Base-by-base conservation (phyloP, 2,329 filamentous ascomycete species). In the Neofusicoccum sp. region DNA sequence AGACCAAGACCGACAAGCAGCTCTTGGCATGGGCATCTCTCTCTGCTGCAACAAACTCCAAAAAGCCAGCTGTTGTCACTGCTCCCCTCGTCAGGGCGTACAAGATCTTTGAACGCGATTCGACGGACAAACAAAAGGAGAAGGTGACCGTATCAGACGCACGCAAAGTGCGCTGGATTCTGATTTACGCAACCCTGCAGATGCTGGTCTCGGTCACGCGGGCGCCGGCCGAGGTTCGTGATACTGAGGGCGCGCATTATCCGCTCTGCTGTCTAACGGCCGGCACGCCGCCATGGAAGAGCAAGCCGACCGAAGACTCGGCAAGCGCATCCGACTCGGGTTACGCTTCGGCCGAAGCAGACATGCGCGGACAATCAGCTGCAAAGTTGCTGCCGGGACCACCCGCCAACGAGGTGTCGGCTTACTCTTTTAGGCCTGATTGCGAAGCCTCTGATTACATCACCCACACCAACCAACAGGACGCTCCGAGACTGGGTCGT, bases 81-180 rank as follows among this genome's bases (percentile, higher is more conserved):
- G 78, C 76, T 28, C 73, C 74, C 6, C 80, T 93, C 2, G 87
- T 95, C 1, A 77, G 81, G 57, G 85, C 86, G 1, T 95, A 92
- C 67, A 80, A 84, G 3, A 79, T 78, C 2, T 93, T 93, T 60
- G 90, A 95, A 68, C 83, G 85, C 57, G 80, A 85, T 6, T 79
- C 82, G 1, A 75, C 68, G 41, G 38, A 41, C 3, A 45, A 49
- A 28, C 63, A 78, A 20, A 86, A 82, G 63, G 85, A 84, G 61
- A 86, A 84, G 67, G 70, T 88, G 1, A 82, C 83, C 0, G 75
- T 85, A 9, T 78, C 82, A 7, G 90, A 93, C 64, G 89, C 85
- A 1, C 85, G 90, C 41, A 93, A 91, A 72, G 83, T 92, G 14
- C 82, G 90, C 40, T 95, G 90, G 90, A 84, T 93, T 31, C 70